Conservation (phyloP, 2,329 filamentous ascomycete species). For the Penicillium sp. region DNA sequence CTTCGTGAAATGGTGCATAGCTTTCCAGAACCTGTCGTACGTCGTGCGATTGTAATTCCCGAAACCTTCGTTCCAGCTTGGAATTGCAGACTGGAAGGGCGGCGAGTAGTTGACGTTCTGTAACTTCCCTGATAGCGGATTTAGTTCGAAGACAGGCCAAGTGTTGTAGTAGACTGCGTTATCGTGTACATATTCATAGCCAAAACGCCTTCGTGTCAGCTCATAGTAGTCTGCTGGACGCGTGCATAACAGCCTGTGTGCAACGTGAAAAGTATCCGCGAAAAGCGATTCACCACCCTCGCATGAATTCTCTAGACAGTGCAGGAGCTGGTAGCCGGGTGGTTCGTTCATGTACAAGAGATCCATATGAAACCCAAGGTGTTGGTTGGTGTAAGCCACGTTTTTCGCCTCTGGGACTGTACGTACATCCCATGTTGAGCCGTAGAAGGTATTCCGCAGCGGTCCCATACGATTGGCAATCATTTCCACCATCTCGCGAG, state of each 20-base stretch:
- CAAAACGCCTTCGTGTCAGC: constrained; percentile 49
- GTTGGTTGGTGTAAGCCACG: constrained; percentile 81
- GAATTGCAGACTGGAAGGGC: constrained; percentile 68
- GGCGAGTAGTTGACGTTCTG: constrained; percentile 67
- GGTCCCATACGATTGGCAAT: constrained; percentile 73
- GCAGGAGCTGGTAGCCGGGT: constrained; percentile 80
- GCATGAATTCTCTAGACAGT: constrained; percentile 79
- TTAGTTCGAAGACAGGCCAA: constrained; percentile 55
- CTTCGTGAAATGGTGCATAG: constrained; percentile 58
- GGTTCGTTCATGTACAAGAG: constrained; percentile 79
- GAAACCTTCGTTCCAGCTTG: constrained; percentile 10
- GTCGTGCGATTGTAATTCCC: not conserved
- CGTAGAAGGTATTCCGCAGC: constrained; percentile 86
- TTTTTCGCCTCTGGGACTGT: constrained; percentile 82
- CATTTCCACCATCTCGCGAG: constrained; percentile 61
- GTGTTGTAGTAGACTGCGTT: constrained; percentile 61
- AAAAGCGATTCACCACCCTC: constrained; percentile 84
- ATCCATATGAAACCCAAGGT: constrained; percentile 89
- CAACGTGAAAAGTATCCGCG: constrained; percentile 68
- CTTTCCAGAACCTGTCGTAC: not conserved
- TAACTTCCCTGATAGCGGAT: constrained; percentile 27
- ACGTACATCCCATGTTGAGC: constrained; percentile 83
- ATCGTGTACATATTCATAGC: constrained; percentile 67
- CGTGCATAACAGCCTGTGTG: constrained; percentile 25
- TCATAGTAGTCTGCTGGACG: constrained; percentile 18